These are phyloP conservation scores for Betula pendula DNA, from an alignment of 306 rosid genomes.

Conservation along the genomic window DNA sequence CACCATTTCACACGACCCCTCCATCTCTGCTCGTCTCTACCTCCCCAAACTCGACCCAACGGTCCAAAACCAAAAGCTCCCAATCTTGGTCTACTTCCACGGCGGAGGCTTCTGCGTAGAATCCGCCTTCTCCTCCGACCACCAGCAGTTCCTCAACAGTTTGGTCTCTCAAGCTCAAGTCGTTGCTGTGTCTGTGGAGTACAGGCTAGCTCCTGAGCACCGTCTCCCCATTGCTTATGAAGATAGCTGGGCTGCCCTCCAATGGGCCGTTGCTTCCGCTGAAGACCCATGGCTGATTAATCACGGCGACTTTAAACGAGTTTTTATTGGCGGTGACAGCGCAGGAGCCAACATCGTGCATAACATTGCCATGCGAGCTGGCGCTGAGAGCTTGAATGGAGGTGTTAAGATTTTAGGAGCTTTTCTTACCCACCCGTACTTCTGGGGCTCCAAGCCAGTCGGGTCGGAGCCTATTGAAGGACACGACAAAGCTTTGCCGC, in stretches of 20 bases:
- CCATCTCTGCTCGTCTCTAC: constrained; percentile 42
- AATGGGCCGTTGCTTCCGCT: constrained; percentile 41
- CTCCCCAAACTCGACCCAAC: constrained; percentile 34
- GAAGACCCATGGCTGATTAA: constrained; percentile 43
- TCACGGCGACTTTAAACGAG: constrained; percentile 31
- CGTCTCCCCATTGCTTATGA: constrained; percentile 43
- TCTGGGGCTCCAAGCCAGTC: constrained; percentile 38
- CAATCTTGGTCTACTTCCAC: constrained; percentile 54
- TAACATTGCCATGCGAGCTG: constrained; percentile 42
- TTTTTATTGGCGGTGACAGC: constrained; percentile 52
- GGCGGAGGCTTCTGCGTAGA: constrained; percentile 46
- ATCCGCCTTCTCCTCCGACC: constrained; percentile 52
- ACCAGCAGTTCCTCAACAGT: constrained; percentile 45
- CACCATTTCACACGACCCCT: constrained; percentile 38
- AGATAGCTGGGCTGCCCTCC: constrained; percentile 47
- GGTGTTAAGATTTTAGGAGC: constrained; percentile 36
- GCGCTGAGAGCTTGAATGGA: constrained; percentile 39
- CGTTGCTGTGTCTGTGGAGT: constrained; percentile 55
- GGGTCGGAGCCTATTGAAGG: constrained; percentile 20
- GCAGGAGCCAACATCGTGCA: constrained; percentile 51
- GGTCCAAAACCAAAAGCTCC: constrained; percentile 25
- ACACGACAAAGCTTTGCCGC: constrained; percentile 3
- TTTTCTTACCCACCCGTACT: constrained; percentile 44
- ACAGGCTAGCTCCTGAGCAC: constrained; percentile 50
- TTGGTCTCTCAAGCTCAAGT: constrained; percentile 43